Percentiles rank a stretch among this genome's conserved stretches.
Evolutionary conservation across 768 basidiomycete species (phyloP).

Genomic region (Agrocybe pediades): DNA sequence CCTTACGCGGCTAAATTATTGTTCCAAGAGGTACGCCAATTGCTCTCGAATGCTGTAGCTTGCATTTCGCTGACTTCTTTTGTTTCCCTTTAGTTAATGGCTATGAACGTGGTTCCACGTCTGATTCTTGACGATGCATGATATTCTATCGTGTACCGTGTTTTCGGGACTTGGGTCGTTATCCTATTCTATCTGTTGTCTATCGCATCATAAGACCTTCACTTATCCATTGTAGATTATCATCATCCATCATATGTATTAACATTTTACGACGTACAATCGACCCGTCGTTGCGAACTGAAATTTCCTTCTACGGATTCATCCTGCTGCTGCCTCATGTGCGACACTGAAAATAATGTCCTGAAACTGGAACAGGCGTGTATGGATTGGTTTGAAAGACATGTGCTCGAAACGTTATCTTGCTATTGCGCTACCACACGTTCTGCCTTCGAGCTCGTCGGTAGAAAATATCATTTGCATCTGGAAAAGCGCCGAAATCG

Average conservation of each 20-base stretch:
- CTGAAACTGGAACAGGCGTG: no score
- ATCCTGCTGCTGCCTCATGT: no score
- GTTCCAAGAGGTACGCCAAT: slow-evolving; percentile 80
- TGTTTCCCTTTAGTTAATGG: slow-evolving; percentile 69
- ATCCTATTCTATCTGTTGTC: slow-evolving; percentile 1
- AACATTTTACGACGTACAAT: neutral
- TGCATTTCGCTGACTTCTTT: neutral
- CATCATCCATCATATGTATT: slow-evolving; percentile 7
- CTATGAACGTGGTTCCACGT: slow-evolving; percentile 95
- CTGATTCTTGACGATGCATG: slow-evolving; percentile 82
- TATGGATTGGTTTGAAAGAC: no score
- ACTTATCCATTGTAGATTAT: slow-evolving; percentile 10
- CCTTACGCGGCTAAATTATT: slow-evolving; percentile 94
- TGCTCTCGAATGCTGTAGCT: neutral
- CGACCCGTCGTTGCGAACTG: no score
- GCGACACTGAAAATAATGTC: no score
- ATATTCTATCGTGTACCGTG: slow-evolving; percentile 8
- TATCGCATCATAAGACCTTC: slow-evolving; percentile 1
- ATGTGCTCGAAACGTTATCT: no score
- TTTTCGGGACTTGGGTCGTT: neutral
- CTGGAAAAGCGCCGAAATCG: no score
- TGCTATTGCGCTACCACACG: no score
- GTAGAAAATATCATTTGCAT: no score
- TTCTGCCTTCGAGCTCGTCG: no score
- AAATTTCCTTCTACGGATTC: no score